Evolutionary conservation across 108 stramenopile species (phyloP).

Genomic region (Parietichytrium sp.): DNA sequence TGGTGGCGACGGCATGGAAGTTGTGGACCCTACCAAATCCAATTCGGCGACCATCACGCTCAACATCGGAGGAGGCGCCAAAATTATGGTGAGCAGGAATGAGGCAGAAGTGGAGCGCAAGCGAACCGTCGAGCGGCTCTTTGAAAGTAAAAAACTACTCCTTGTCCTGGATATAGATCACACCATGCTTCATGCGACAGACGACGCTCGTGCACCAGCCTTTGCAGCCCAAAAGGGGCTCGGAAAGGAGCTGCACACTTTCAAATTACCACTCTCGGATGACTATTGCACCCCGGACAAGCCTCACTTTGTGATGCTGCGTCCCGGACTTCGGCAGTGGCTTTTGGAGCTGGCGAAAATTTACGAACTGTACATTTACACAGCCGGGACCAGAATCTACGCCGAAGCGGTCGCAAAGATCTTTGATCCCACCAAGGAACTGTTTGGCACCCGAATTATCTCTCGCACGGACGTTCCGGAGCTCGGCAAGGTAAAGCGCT

Average conservation of each 20-base stretch:
- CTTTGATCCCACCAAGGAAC: slow-evolving; percentile 46
- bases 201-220: slow-evolving; percentile 67
- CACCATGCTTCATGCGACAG: slow-evolving; percentile 80
- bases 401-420: slow-evolving; percentile 77
- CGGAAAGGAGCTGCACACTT: not conserved
- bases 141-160: slow-evolving; percentile 53
- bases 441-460: slow-evolving; percentile 14
- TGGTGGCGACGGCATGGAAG: not conserved
- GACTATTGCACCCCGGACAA: not conserved
- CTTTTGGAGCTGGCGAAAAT: slow-evolving; percentile 37
- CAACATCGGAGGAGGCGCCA: slow-evolving; percentile 16
- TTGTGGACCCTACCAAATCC: not conserved
- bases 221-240: slow-evolving; percentile 49
- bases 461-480: slow-evolving; percentile 22
- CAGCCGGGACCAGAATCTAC: slow-evolving; percentile 80
- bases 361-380: slow-evolving; percentile 79
- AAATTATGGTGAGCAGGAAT: slow-evolving; percentile 19
- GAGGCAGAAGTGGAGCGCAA: slow-evolving; percentile 16
- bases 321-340: slow-evolving; percentile 25
- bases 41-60: slow-evolving; percentile 26
- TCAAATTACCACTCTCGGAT: not conserved
- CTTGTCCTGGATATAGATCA: slow-evolving; percentile 83
- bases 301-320: slow-evolving; percentile 53
- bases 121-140: not conserved
- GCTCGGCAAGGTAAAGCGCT: slow-evolving; percentile 15